These are phyloP conservation scores for Rosellinia necatrix DNA, from an alignment of 2,329 filamentous ascomycete species.

Conservation along the genomic window DNA sequence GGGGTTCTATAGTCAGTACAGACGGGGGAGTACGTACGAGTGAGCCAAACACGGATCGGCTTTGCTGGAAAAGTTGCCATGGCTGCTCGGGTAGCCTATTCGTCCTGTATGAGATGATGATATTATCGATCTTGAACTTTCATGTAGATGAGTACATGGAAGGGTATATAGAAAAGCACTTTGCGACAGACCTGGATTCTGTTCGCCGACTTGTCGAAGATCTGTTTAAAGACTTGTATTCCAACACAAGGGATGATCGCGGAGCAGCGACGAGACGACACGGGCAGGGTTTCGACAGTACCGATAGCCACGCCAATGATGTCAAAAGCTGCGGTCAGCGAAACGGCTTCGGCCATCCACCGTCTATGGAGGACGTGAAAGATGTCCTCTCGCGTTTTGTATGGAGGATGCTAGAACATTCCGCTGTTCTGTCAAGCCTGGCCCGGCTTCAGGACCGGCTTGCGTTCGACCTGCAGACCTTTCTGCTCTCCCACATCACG, in stretches of 20 bases:
- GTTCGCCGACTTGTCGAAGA: too few species aligned
- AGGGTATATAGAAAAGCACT: slow-evolving; percentile 1
- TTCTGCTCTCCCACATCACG: slow-evolving; percentile 18
- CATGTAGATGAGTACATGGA: slow-evolving; percentile 28
- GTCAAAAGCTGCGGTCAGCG: too few species aligned
- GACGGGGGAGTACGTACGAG: slow-evolving; percentile 16
- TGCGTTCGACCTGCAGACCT: slow-evolving; percentile 10
- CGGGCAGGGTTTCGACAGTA: too few species aligned
- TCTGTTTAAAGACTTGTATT: too few species aligned
- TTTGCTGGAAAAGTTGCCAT: slow-evolving; percentile 10
- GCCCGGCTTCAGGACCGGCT: not conserved
- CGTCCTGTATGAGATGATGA: slow-evolving; percentile 13
- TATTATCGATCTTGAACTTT: slow-evolving; percentile 22
- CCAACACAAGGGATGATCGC: too few species aligned
- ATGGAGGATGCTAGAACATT: not conserved
- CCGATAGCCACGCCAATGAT: too few species aligned
- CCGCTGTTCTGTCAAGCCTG: not conserved
- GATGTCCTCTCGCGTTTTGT: not conserved
- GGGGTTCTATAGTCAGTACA: not conserved
- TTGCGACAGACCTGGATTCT: not conserved
- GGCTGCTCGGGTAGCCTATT: not conserved
- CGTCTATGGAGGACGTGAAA: not conserved
- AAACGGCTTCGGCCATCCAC: too few species aligned
- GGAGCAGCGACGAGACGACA: not conserved
- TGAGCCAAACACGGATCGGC: slow-evolving; percentile 20